phyloP scores from a whole-genome alignment of 768 basidiomycete genomes.

The Holtermanniella nyarrowii region DNA sequence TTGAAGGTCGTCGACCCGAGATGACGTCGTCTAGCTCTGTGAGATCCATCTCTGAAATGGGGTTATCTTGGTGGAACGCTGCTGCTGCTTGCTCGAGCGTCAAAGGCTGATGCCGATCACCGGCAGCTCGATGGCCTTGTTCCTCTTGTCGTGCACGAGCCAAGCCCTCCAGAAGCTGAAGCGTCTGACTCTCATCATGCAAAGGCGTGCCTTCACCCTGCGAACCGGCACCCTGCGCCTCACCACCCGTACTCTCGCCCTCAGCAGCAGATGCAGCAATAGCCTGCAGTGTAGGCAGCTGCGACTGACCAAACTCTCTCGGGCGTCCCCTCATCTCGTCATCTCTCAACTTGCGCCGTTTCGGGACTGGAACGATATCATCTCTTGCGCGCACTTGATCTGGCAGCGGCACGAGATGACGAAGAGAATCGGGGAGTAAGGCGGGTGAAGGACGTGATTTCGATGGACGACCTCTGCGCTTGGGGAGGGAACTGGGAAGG shows the following conservation, averaged over 20 bases:
- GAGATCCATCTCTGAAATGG: no score
- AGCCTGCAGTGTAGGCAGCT: not conserved
- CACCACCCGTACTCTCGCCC: no score
- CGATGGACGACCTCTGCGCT: not conserved
- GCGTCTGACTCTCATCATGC: not conserved
- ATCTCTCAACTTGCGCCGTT: not conserved
- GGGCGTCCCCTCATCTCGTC: not conserved
- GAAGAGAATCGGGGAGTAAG: not conserved
- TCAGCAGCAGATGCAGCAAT: no score
- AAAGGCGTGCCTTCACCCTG: not conserved
- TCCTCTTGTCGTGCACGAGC: no score
- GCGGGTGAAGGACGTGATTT: not conserved
- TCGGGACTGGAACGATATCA: not conserved
- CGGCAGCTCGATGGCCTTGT: not conserved
- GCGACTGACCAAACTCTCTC: not conserved
- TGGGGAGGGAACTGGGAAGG: not conserved
- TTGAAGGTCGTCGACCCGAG: no score
- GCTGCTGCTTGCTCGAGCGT: not conserved
- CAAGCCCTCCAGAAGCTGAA: not conserved
- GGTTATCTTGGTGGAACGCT: no score
- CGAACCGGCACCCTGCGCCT: not conserved
- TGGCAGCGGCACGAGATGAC: not conserved
- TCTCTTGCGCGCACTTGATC: not conserved
- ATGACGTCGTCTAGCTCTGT: no score
- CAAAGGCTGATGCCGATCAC: not conserved